Evolutionary conservation across 2,329 filamentous ascomycete species (phyloP).

Genomic region (Diaporthe australafricana): DNA sequence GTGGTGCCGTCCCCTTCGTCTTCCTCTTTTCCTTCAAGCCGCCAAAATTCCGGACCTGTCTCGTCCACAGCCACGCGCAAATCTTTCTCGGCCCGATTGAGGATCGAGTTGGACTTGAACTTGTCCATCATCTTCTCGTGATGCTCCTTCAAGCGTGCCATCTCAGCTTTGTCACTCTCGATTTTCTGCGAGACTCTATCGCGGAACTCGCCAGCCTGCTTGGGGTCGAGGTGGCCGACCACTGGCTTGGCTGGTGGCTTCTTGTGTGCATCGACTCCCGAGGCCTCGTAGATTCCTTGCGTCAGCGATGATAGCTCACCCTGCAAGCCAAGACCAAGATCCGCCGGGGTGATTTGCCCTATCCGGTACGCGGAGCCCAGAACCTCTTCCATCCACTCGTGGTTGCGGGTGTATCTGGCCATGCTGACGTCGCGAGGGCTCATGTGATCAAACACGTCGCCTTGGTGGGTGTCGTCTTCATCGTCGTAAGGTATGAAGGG

Average conservation of each 20-base stretch:
- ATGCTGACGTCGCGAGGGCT: conserved; percentile 91
- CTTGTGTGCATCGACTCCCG: conserved; percentile 60
- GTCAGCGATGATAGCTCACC: conserved; percentile 87
- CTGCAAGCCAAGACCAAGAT: conserved; percentile 86
- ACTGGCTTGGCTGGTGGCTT: conserved; percentile 68
- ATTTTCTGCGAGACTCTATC: conserved; percentile 81
- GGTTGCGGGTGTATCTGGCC: conserved; percentile 90
- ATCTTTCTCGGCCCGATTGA: conserved; percentile 81
- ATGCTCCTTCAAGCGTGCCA: conserved; percentile 83
- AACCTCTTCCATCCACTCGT: conserved; percentile 99
- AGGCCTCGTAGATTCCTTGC: conserved; percentile 82
- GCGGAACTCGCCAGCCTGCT: conserved; percentile 86
- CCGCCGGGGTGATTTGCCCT: conserved; percentile 85
- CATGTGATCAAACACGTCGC: conserved; percentile 90
- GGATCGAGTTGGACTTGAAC: conserved; percentile 76
- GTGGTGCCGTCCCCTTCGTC: conserved; percentile 60
- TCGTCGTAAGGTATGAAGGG: conserved; percentile 72
- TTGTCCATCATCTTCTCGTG: conserved; percentile 82
- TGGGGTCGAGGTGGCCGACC: conserved; percentile 75
- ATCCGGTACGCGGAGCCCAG: conserved; percentile 90
- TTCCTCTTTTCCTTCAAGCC: conserved; percentile 68
- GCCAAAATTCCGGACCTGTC: conserved; percentile 70
- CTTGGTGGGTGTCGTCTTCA: conserved; percentile 87
- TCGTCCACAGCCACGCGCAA: conserved; percentile 75
- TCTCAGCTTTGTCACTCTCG: conserved; percentile 80